Base-by-base conservation (phyloP, 73 alveolate species). In the Paramecium sexaurelia region DNA sequence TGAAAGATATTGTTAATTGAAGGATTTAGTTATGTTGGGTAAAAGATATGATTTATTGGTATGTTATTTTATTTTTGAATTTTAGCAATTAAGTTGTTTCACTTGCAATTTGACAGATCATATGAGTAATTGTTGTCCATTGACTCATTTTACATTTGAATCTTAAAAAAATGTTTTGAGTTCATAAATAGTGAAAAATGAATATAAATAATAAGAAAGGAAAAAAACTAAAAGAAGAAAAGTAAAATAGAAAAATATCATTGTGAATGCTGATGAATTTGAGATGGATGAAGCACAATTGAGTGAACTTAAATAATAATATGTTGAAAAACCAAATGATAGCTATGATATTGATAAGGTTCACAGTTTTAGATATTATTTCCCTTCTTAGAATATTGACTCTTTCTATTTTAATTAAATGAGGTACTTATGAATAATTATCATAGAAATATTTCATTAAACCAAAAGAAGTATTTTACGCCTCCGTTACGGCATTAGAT, bases 1-100 rank as follows among this genome's bases (percentile, higher is more conserved):
- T 78, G 68, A 78, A 29, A 75, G 88, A 75, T 75, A 75, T 36
- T 75, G 68, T 75, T 15, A 36, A 37, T 13, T 3, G n/a, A 75
- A 40, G 24, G 88, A 75, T 40, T 39, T 8, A 39, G 69, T 75
- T 6, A 36, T 6, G 68, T 2, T 19, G 1, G 90, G 75, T 13
- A 8, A 41, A 17, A 41, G 55, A 41, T 41, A 22, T 26, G 68
- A 78, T 29, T 29, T 39, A 29, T 45, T 78, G 37, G 37, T 9
- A 71, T 9, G 0, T 4, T 29, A 11, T 33, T 0, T 35, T 0
- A 5, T 0, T 67, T 15, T 17, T 56, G 0, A 3, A 29, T 24
- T n/a, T 32, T 27, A 67, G 69, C 0, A 17, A n/a, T 39, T 75
- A 20, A 36, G 43, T 22, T 78, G 90, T 17, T 78, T 40, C 2